Conservation (phyloP, 164 flowering plant genomes). For the Vitis labrusca region DNA sequence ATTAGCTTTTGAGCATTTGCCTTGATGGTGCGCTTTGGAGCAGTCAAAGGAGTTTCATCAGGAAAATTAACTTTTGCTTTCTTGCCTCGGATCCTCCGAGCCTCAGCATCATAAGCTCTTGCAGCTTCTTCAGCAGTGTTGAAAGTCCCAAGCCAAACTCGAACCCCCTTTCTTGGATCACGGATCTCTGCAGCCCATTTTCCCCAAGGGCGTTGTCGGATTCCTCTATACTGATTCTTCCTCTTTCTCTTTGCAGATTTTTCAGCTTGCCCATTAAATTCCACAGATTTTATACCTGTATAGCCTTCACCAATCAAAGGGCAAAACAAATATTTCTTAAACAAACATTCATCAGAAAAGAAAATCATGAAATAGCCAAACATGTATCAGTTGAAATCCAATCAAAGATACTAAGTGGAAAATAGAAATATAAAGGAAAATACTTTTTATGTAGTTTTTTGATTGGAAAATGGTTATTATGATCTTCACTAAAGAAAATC, state of each 20-base stretch:
- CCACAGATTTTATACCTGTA: conserved; percentile 36
- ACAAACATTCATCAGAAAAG: background rate
- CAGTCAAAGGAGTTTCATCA: conserved; percentile 41
- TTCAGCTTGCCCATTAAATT: conserved; percentile 60
- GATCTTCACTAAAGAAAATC: no score
- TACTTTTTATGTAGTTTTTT: no score
- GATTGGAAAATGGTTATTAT: no score
- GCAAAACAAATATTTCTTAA: background rate
- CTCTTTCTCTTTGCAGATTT: conserved; percentile 83
- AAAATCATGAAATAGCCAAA: conserved; percentile 10
- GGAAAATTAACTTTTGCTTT: conserved; percentile 99
- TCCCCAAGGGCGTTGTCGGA: conserved; percentile 99
- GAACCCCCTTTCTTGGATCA: conserved; percentile 91
- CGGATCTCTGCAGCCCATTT: conserved; percentile 99
- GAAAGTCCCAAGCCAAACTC: conserved; percentile 98
- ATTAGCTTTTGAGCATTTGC: conserved; percentile 29
- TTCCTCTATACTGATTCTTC: conserved; percentile 94
- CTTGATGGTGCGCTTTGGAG: conserved; percentile 42
- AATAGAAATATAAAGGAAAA: no score
- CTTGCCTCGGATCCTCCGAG: conserved; percentile 88
- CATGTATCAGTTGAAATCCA: no score
- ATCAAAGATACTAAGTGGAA: no score
- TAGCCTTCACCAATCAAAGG: conserved; percentile 31
- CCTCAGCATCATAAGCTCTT: conserved; percentile 97
- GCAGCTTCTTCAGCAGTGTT: conserved; percentile 99